phyloP scores from a whole-genome alignment of 345 rosid genomes.

The Eucalyptus erythrocorys region DNA sequence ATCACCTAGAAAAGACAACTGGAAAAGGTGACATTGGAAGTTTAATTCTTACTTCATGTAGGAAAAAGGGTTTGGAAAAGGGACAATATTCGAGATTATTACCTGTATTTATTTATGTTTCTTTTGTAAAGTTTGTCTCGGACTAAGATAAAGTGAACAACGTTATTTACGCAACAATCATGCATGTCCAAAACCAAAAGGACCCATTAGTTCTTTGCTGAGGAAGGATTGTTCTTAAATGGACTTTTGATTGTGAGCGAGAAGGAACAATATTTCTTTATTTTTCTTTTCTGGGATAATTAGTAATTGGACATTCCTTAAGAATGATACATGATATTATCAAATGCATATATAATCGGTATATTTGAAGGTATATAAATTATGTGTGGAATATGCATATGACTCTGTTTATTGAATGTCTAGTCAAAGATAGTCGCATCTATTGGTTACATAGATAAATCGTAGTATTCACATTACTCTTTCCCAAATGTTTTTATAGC shows the following conservation, averaged over 20 bases:
- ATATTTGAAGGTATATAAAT: neutral
- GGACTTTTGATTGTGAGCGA: neutral
- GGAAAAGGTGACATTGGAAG: neutral
- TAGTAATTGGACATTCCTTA: no score
- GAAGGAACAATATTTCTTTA: neutral
- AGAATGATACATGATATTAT: neutral
- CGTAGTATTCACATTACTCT: neutral
- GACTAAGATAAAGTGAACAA: neutral
- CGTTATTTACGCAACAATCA: neutral
- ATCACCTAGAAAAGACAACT: neutral
- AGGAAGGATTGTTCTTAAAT: neutral
- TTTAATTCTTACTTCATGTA: neutral
- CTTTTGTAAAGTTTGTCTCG: neutral
- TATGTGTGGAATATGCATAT: neutral
- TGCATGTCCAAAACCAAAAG: neutral
- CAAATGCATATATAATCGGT: neutral
- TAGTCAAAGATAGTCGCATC: neutral
- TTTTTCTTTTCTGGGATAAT: neutral
- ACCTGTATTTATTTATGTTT: neutral
- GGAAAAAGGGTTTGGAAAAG: neutral
- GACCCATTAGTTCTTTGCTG: neutral
- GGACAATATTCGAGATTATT: neutral
- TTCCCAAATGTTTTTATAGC: neutral
- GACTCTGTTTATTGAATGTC: neutral
- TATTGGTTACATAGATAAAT: neutral